Base-by-base conservation (phyloP, 2,329 filamentous ascomycete genomes). In the Sclerotiophoma versabilis region DNA sequence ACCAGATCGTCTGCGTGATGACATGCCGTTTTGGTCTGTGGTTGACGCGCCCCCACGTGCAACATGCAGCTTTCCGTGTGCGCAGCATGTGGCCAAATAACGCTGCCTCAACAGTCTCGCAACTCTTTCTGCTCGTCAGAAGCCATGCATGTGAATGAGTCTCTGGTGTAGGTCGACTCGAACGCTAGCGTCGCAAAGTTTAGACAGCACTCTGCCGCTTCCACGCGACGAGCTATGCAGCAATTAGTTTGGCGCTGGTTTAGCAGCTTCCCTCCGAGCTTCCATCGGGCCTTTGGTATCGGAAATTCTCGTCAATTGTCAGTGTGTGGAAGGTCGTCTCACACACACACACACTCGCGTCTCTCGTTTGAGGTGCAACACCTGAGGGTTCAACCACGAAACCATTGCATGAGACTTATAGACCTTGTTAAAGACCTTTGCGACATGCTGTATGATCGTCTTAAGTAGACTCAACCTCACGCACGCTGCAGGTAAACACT, bases 211-310 rank as follows among this genome's bases (percentile, higher is more conserved):
- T 41, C 52, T 60, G 66, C 71, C 70, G 70, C 38, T 69, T 73
- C 71, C 72, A 73, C 72, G 71, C 71, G 70, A 71, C 60, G 57
- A 50, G 56, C 63, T 62, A 71, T 50, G 61, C 64, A 49, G 22
- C 23, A 49, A 25, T 9, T 26, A 47, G 47, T 19, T 14, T 47
- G 53, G 53, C 20, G 33, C 26, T 30, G 34, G 34, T 37, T 26
- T 38, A 39, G 51, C 34, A 56, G 39, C 22, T 54, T 58, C 57
- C 49, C 46, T 61, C 54, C 53, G 49, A 54, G 38, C 58, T 65
- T 64, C 59, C 58, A 62, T 64, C 57, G 53, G 59, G 46, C 50
- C 58, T 59, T 63, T 49, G 49, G 41, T 49, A 48, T 51, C 55
- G 45, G 54, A 39, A 51, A 43, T 14, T 27, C 8, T 22, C 52